Percentiles rank a stretch among this genome's conserved stretches.
Conservation (phyloP, 106 monocot genomes). For the Hemerocallis citrina region DNA sequence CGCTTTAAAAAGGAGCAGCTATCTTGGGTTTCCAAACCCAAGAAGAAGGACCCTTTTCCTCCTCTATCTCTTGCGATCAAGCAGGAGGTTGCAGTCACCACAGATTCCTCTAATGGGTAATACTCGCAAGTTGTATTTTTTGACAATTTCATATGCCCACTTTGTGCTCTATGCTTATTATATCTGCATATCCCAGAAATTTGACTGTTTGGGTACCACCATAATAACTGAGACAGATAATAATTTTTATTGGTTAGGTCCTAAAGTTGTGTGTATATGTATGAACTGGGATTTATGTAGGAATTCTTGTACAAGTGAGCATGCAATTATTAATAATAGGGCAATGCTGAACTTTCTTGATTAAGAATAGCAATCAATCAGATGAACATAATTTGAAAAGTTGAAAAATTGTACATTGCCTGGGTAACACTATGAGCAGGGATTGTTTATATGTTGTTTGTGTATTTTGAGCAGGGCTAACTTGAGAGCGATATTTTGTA, state of each 20-base stretch:
- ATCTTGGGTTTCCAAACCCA: background rate
- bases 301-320: no score
- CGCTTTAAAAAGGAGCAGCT: no score
- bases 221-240: no score
- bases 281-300: background rate
- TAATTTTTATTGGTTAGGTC: background rate
- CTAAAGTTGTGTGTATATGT: background rate
- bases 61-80: background rate
- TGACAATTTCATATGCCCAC: background rate
- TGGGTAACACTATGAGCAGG: background rate
- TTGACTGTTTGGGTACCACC: no score
- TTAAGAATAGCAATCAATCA: no score
- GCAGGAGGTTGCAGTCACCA: background rate
- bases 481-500: background rate
- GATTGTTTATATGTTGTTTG: background rate
- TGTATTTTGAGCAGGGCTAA: background rate
- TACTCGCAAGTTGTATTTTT: background rate
- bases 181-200: no score
- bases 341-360: no score
- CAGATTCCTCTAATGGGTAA: slow-evolving; percentile 2
- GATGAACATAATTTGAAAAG: no score
- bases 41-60: background rate
- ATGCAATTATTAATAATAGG: no score
- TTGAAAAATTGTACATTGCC: no score
- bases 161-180: no score